Base-by-base conservation (phyloP, 139 green algal species). In the Coccomyxa sp. region DNA sequence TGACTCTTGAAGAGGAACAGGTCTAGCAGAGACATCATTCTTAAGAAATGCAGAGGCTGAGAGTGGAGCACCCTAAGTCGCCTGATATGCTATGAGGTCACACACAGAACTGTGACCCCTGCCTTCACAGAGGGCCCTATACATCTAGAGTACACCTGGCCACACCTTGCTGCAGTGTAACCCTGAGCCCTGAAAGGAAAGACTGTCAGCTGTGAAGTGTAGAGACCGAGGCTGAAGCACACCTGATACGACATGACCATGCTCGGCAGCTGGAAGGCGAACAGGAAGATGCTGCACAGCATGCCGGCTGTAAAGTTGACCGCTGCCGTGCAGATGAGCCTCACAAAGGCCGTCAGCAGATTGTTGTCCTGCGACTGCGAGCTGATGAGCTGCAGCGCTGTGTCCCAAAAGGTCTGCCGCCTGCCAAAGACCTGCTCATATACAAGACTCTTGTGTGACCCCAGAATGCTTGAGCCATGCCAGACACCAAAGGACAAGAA, bases 261-360 rank as follows among this genome's bases (percentile, higher is more conserved):
- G 29, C 29, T 10, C 9, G 74, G 74, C 44, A 78, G 50, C 54
- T 36, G 27, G 54, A 73, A 70, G 36, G 55, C 22, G 7, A 79
- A 79, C 22, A 55, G 12, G 35, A 79, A 73, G 34, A 73, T 24
- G 16, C 14, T 33, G 8, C 12, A 27, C 16, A 70, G 8, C 41
- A 70, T 40, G 74, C 74, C 74, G 12, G 55, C 44, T 37, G 71
- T 64, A 8, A 79, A 79, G 55, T 79, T 79, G 55, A 79, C 41
- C 7, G 73, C 33, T 14, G 55, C 35, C 34, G 37, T 35, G 34
- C 8, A 37, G 2, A 79, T 27, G 34, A 76, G 71, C 71, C 64
- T 14, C 27, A 76, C 22, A 18, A 76, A 22, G 24, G 29, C 29
- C 9, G 12, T 37, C 37, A 58, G 4, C 34, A 76, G 34, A 34